These are phyloP conservation scores for Infundibulicybe gibba DNA, from an alignment of 768 basidiomycete genomes.

Conservation along the genomic window DNA sequence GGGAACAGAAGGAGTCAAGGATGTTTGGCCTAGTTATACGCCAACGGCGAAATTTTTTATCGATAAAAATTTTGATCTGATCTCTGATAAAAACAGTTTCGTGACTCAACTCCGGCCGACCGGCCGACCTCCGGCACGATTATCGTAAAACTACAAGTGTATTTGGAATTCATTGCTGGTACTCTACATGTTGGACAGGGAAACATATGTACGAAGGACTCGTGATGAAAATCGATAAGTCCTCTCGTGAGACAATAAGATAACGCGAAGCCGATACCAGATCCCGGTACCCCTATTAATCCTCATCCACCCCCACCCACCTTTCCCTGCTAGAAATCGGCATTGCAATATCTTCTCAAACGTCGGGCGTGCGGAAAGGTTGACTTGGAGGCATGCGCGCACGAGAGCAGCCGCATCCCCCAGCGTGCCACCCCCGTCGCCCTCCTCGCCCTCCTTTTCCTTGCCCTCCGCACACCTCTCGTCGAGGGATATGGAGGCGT, in stretches of 20 bases:
- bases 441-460: constrained; percentile 70
- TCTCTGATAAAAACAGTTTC: constrained; percentile 50
- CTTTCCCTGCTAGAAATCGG: constrained; percentile 74
- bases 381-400: constrained; percentile 79
- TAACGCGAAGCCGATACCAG: background rate
- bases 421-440: constrained; percentile 79
- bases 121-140: background rate
- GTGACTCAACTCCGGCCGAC: constrained; percentile 3
- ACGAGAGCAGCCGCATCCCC: constrained; percentile 86
- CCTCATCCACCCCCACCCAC: constrained; percentile 60
- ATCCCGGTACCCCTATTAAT: constrained; percentile 10
- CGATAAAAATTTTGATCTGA: constrained; percentile 52
- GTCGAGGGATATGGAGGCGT: constrained; percentile 72
- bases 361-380: constrained; percentile 72
- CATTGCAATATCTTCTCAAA: constrained; percentile 81
- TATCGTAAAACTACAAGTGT: constrained; percentile 3
- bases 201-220: background rate
- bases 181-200: background rate
- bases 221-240: constrained; percentile 6
- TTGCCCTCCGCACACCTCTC: constrained; percentile 77
- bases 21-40: constrained; percentile 63
- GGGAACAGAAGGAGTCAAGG: constrained; percentile 28
- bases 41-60: constrained; percentile 50
- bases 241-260: constrained; percentile 3
- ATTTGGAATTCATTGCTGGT: background rate